Evolutionary conservation across 805 yeast genomes (phyloP).

Genomic region (Komagataella populi): DNA sequence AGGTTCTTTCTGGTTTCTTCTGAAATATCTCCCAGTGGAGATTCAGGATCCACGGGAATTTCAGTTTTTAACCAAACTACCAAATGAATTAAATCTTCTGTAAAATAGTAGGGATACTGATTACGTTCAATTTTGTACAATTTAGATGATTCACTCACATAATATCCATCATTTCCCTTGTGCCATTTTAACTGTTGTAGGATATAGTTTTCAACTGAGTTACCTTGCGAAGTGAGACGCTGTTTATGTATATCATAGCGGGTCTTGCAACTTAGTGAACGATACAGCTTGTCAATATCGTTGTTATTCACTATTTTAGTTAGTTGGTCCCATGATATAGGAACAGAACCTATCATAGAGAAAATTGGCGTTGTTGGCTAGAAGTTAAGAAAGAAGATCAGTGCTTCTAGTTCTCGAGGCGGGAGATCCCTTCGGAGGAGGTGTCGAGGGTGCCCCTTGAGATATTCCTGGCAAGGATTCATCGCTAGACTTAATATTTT

Average conservation of each 20-base stretch:
- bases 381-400: background rate
- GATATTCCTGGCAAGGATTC: background rate
- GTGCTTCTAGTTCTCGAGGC: background rate
- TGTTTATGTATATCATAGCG: constrained; percentile 33
- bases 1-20: constrained; percentile 24
- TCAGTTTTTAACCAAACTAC: constrained; percentile 56
- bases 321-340: constrained; percentile 34
- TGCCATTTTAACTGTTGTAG: constrained; percentile 16
- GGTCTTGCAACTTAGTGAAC: constrained; percentile 29
- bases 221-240: constrained; percentile 17
- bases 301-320: constrained; percentile 23
- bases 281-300: constrained; percentile 30
- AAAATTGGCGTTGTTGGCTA: background rate
- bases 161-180: constrained; percentile 2
- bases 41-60: constrained; percentile 36
- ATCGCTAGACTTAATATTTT: background rate
- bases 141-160: constrained; percentile 10
- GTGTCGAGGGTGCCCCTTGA: background rate
- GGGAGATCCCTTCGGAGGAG: background rate
- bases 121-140: constrained; percentile 31
- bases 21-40: constrained; percentile 38
- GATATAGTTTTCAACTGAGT: constrained; percentile 34
- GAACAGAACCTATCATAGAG: constrained; percentile 6
- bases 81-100: constrained; percentile 35
- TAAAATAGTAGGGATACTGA: constrained; percentile 58